Evolutionary conservation across 1,284 basidiomycete genomes (phyloP), one percentile per base, ranked within the genome.

Genomic region (Apiotrichum veenhuisii): DNA sequence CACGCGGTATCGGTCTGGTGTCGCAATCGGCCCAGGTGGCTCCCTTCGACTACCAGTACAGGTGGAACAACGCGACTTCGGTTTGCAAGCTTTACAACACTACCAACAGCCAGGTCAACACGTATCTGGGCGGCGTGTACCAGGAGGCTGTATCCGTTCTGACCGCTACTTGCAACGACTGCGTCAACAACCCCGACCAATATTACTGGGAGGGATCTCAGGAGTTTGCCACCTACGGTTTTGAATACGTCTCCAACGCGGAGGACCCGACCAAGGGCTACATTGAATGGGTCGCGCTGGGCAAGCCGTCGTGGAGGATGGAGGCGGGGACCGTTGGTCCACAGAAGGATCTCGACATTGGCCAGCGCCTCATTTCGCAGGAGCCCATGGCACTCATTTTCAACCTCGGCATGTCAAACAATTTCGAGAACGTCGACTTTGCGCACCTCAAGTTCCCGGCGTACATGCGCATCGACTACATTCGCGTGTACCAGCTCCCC

Each of bases 101-200:
- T 4, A 54, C 77, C 20, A 82, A 85, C 22, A 82, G 82, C 2
- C 77, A 86, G 55, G 82, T 80, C 66, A 94, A 94, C 75, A 57
- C 76, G 3, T 95, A 93, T 75, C 83, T 80, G 51, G 92, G 91
- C 25, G 87, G 87, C 33, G 70, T 78, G 15, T 90, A 81, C 71
- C 91, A 95, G 74, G 87, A 95, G 75, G 87, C 88, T 26, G 70
- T 87, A 22, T 89, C 87, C 2, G 84, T 82, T 11, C 63, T 89
- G 47, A 79, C 87, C 54, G 78, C 56, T 14, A 56, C 41, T 2
- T 82, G 48, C 20, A 53, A 82, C 50, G 46, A 48, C 34, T 46
- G 44, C 44, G 22, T 17, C 5, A 17, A 18, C 30, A 18, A 48
- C 17, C 20, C 46, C 5, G 3, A 10, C n/a, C 15, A 36, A 12